Percentiles rank a stretch among this genome's conserved stretches.
These are phyloP conservation scores for Microglena sp. DNA, from an alignment of 139 green algal genomes.

Conservation along the genomic window DNA sequence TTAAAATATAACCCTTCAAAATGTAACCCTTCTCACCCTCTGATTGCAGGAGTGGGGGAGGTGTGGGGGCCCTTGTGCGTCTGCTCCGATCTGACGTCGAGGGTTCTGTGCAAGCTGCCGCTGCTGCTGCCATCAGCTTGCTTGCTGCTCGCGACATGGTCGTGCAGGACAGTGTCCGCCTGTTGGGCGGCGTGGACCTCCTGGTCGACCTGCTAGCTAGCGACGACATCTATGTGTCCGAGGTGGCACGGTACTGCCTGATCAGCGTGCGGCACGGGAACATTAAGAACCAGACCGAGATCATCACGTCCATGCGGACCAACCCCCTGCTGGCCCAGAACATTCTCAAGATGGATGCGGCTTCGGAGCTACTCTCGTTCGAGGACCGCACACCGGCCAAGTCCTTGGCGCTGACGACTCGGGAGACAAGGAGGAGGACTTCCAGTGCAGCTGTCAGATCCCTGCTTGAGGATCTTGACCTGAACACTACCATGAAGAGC, in stretches of 20 bases:
- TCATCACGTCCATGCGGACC: conserved; percentile 26
- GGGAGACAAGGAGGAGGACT: too few species aligned
- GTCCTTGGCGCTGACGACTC: too few species aligned
- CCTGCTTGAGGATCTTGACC: too few species aligned
- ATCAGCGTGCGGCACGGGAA: conserved; percentile 29
- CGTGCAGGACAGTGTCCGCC: conserved; percentile 37
- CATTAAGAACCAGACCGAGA: conserved; percentile 35
- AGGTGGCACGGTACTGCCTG: conserved; percentile 22
- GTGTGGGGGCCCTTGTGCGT: conserved; percentile 27
- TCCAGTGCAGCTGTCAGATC: too few species aligned
- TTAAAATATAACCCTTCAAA: background rate
- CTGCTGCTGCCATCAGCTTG: conserved; percentile 24
- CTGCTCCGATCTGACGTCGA: conserved; percentile 31
- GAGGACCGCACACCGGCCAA: too few species aligned
- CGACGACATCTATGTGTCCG: conserved; percentile 21
- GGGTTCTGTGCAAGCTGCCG: conserved; percentile 14
- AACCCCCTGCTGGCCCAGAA: conserved; percentile 5
- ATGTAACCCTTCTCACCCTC: background rate
- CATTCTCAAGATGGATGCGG: conserved; percentile 8
- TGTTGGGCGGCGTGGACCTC: conserved; percentile 29
- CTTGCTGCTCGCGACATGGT: conserved; percentile 28
- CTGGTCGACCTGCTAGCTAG: conserved; percentile 31
- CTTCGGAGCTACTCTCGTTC: conserved; percentile 27
- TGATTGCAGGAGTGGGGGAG: conserved; percentile 10
- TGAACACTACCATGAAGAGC: too few species aligned